phyloP scores from a whole-genome alignment of 2,329 filamentous ascomycete genomes.

The Beauveria sp. region DNA sequence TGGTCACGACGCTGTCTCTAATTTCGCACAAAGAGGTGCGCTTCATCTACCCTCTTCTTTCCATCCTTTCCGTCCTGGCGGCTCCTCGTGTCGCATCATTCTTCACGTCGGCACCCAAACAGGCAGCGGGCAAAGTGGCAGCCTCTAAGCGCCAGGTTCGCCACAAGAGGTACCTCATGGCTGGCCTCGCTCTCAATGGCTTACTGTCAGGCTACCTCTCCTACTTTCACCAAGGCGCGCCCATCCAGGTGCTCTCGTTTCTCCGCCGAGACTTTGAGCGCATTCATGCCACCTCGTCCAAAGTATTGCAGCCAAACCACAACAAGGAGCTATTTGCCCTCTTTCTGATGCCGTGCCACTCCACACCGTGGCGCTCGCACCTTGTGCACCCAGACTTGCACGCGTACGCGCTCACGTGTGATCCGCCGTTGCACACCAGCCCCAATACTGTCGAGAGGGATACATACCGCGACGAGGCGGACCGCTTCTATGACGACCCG shows the following conservation, averaged over 20 bases:
- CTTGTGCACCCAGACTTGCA: conserved; percentile 66
- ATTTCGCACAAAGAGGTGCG: conserved; percentile 96
- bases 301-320: conserved; percentile 14
- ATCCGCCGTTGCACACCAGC: conserved; percentile 67
- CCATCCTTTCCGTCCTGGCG: conserved; percentile 74
- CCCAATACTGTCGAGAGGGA: conserved; percentile 54
- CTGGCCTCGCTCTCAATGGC: conserved; percentile 58
- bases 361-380: conserved; percentile 89
- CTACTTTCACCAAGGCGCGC: conserved; percentile 71
- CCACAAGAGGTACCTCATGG: conserved; percentile 48
- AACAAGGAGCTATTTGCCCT: conserved; percentile 53
- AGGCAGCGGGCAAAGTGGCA: conserved; percentile 20
- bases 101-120: conserved; percentile 40
- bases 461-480: conserved; percentile 79
- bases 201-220: conserved; percentile 67
- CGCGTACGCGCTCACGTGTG: conserved; percentile 82
- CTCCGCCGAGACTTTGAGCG: conserved; percentile 67
- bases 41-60: conserved; percentile 89
- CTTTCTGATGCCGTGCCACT: conserved; percentile 94
- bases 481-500: conserved; percentile 73
- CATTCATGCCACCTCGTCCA: conserved; percentile 34
- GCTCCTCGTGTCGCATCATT: conserved; percentile 59
- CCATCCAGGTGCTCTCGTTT: conserved; percentile 65
- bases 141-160: conserved; percentile 29
- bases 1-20: conserved; percentile 58